These are phyloP conservation scores for Fusarium domesticum DNA, from an alignment of 2,329 filamentous ascomycete species.

Conservation along the genomic window DNA sequence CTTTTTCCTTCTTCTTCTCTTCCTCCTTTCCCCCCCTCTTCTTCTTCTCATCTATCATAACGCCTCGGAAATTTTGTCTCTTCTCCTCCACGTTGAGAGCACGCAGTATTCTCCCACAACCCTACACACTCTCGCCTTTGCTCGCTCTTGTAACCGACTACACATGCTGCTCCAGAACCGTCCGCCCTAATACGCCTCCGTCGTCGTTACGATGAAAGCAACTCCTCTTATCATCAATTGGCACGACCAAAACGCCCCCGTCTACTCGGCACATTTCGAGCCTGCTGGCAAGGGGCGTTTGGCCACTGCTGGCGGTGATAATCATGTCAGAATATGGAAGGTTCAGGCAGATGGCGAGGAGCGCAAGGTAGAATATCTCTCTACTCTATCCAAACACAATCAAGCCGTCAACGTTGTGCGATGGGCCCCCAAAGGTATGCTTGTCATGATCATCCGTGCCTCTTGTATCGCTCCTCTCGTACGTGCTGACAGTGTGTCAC, in stretches of 20 bases:
- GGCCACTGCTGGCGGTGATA: constrained; percentile 92
- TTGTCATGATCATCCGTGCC: not conserved
- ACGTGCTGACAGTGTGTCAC: constrained; percentile 15
- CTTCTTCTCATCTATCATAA: constrained; percentile 1
- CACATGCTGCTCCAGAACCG: constrained; percentile 32
- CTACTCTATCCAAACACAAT: constrained; percentile 88
- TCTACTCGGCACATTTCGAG: constrained; percentile 97
- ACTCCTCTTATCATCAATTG: constrained; percentile 95
- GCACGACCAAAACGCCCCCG: constrained; percentile 95
- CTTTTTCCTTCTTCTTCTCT: constrained; percentile 7
- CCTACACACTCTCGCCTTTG: constrained; percentile 7
- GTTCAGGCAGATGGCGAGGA: constrained; percentile 82
- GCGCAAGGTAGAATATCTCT: constrained; percentile 85
- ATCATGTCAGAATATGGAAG: constrained; percentile 94
- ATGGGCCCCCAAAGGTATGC: constrained; percentile 85
- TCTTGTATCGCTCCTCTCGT: not conserved
- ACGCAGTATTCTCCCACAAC: constrained; percentile 19
- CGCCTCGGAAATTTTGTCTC: constrained; percentile 2
- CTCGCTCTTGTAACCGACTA: constrained; percentile 11
- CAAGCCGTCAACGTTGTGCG: constrained; percentile 97
- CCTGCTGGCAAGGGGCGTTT: constrained; percentile 85
- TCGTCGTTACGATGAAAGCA: constrained; percentile 74
- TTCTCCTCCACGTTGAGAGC: constrained; percentile 15
- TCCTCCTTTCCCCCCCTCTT: constrained; percentile 3
- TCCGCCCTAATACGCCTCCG: constrained; percentile 23